These are phyloP conservation scores for Amoebophrya sp. DNA, from an alignment of 169 alveolate genomes.

Conservation along the genomic window DNA sequence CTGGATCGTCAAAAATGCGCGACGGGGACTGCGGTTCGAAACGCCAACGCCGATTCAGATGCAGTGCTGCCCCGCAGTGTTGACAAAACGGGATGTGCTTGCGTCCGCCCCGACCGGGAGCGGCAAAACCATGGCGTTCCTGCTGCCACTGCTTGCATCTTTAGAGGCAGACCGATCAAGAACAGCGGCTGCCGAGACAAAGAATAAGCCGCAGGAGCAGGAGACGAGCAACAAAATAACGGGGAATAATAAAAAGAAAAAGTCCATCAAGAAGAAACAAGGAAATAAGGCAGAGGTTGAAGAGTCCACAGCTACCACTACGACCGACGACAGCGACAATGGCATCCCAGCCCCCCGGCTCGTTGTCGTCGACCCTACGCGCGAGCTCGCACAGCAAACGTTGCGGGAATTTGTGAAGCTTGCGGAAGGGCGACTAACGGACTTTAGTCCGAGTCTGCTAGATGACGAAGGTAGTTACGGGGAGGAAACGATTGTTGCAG, in stretches of 20 bases:
- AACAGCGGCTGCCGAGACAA: background rate
- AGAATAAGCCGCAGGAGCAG: background rate
- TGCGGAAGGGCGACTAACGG: background rate
- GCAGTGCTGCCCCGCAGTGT: background rate
- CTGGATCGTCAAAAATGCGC: background rate
- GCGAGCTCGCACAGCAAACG: conserved; percentile 51
- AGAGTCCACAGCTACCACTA: background rate
- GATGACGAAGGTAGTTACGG: background rate
- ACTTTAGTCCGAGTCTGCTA: background rate
- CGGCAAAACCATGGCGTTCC: conserved; percentile 74
- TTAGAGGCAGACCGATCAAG: conserved; percentile 49
- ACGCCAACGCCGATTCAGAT: conserved; percentile 7
- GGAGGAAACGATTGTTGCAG: conserved; percentile 37
- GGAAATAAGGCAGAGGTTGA: background rate
- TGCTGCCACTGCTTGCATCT: conserved; percentile 62
- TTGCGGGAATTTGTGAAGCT: conserved; percentile 38
- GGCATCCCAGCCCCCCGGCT: background rate
- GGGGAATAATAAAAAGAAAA: conserved; percentile 27
- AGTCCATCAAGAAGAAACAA: conserved; percentile 35
- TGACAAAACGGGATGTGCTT: conserved; percentile 60
- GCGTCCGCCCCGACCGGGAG: conserved; percentile 77
- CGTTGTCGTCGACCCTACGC: conserved; percentile 45
- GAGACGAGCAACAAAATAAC: background rate
- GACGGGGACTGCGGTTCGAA: background rate
- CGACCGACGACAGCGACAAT: background rate